Evolutionary conservation across 164 flowering plant species (phyloP), one percentile per base, ranked within the genome.

Genomic region (Houttuynia cordata): DNA sequence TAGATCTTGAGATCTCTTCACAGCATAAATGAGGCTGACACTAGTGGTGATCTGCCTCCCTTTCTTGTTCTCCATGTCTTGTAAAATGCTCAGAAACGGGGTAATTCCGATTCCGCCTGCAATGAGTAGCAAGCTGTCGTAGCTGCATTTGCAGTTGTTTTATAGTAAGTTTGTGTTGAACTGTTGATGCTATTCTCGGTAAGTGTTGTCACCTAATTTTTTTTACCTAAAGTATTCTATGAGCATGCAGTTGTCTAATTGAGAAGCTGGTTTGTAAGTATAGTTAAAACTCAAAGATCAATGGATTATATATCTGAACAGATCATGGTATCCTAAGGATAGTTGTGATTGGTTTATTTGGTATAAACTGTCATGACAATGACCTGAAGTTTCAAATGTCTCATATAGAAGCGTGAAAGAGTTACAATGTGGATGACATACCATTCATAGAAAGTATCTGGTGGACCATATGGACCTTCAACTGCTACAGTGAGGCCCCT

Each of bases 391-490:
- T 30, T 6, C n/a, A n/a, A n/a, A 30, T 30, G 6, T 7, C 49
- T 45, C 17, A 1, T 17, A 45, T 12, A 53, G 56, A 53, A 53
- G 12, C 10, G 22, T 17, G 56, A 23, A 20, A 20, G 24, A 53
- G 22, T 1, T 18, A 10, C 56, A 23, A 19, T 20, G 12, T 5
- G 17, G 57, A 9, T 15, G 57, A n/a, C 15, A 21, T 52, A 85
- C 97, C 94, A 83, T 60, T 82, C 67, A 66, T 81, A 88, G 64
- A 81, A 78, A 21, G 67, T 20, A 17, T 88, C 75, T 50, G 73
- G 64, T 34, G 94, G 92, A 61, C 97, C 94, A 70, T 88, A 85
- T 56, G 97, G 97, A 21, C 96, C 97, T 83, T 88, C 97, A 52
- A 85, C 61, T 55, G 81, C 74, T 53, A 85, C 69, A 10, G 83